Evolutionary conservation across 2,329 filamentous ascomycete genomes (phyloP), one percentile per base, ranked within the genome.

Genomic region (Setomelanomma holmii): DNA sequence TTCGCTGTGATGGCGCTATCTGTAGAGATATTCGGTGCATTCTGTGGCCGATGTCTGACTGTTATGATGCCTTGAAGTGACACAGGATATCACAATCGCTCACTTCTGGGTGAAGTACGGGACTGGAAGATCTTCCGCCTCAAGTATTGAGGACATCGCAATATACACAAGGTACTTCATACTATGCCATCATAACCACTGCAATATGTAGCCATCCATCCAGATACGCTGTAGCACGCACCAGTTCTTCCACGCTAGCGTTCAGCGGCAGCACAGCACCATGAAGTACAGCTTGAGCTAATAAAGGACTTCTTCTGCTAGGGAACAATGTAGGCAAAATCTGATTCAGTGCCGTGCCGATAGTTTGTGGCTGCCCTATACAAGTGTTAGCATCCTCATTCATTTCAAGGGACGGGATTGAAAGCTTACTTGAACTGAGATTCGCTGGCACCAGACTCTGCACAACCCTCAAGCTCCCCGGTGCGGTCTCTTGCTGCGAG

Each of bases 151-250:
- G n/a, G n/a, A n/a, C n/a, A n/a, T n/a, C n/a, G n/a, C n/a, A n/a
- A n/a, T n/a, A n/a, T n/a, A n/a, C n/a, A n/a, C n/a, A n/a, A n/a
- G n/a, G n/a, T n/a, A n/a, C n/a, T n/a, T n/a, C n/a, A n/a, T n/a
- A n/a, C n/a, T 68, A 84, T 12, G 78, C 79, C 69, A 91, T 80
- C 79, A 96, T 88, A 17, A 87, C 82, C 4, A 97, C 84, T 45
- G 91, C 89, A 36, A 97, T 76, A 73, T 91, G 91, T 21, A 96
- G 75, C 89, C 93, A 99, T 0, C 95, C 95, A 76, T 99, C 95
- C 0, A 91, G 87, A 79, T 97, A 98, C 1, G 91, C 86, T 4
- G 90, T 89, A 67, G 89, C 89, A 50, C 87, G 84, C 76, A 95
- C 89, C 51, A 99, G 73, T 40, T 97, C 93, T 67, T 91, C 89